phyloP scores from a whole-genome alignment of 805 yeast genomes.

The Vanderwaltozyma verrucispora region DNA sequence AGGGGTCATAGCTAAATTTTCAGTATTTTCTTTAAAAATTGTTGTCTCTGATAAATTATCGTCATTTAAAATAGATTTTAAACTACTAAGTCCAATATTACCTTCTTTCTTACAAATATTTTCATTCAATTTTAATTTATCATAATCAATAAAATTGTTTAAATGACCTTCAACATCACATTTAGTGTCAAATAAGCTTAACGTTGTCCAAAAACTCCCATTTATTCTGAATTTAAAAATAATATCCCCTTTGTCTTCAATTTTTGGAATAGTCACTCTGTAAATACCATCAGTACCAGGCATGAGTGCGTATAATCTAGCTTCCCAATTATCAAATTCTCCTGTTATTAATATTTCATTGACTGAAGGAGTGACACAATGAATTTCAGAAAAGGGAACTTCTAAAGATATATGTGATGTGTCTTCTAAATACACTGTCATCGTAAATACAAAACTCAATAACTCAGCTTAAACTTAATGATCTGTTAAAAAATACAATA shows the following conservation, averaged over 20 bases:
- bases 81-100: too few relatives aligned
- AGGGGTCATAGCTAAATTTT: too few relatives aligned
- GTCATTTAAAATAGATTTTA: too few relatives aligned
- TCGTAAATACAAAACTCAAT: too few relatives aligned
- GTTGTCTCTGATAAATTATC: neutral
- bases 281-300: constrained; percentile 9
- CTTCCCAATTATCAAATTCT: constrained; percentile 23
- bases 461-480: too few relatives aligned
- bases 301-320: constrained; percentile 8
- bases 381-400: neutral
- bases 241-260: constrained; percentile 6
- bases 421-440: neutral
- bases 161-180: constrained; percentile 16
- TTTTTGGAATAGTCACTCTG: constrained; percentile 11
- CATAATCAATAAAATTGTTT: constrained; percentile 16
- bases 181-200: constrained; percentile 16
- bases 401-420: neutral
- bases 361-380: neutral
- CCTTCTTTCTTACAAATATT: neutral
- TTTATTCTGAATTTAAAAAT: constrained; percentile 19
- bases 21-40: too few relatives aligned
- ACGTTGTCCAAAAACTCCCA: constrained; percentile 19
- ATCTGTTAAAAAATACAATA: too few relatives aligned
- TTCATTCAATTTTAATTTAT: neutral
- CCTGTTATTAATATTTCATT: constrained; percentile 18